Conservation (phyloP, 345 rosid genomes). For the Hibiscus mutabilis region DNA sequence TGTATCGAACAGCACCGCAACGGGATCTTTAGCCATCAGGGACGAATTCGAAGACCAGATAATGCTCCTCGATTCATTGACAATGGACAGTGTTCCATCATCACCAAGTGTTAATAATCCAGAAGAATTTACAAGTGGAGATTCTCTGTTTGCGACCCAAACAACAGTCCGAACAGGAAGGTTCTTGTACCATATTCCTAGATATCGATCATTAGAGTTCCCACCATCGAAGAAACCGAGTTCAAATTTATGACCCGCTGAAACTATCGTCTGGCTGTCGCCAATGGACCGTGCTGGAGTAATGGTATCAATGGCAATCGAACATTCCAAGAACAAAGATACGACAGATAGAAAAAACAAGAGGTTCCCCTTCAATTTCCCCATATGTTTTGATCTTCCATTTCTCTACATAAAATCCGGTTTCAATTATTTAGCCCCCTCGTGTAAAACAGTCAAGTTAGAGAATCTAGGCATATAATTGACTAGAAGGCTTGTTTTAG, state of each 20-base stretch:
- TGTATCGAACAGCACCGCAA: conserved; percentile 6
- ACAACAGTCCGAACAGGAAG: conserved; percentile 21
- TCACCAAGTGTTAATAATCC: conserved; percentile 20
- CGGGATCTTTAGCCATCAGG: neutral
- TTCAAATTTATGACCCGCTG: conserved; percentile 26
- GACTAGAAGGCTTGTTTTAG: too few species aligned
- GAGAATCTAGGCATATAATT: too few species aligned
- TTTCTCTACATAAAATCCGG: too few species aligned
- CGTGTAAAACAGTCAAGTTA: too few species aligned
- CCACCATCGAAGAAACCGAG: conserved; percentile 30
- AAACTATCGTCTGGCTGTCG: conserved; percentile 21
- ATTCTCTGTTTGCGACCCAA: conserved; percentile 41
- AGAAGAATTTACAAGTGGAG: neutral
- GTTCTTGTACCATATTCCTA: conserved; percentile 42
- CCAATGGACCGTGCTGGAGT: too few species aligned
- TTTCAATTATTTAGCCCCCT: too few species aligned
- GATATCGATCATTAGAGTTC: conserved; percentile 14
- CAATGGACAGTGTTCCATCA: conserved; percentile 17
- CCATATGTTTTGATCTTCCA: too few species aligned
- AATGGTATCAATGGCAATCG: too few species aligned
- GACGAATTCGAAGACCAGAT: conserved; percentile 9
- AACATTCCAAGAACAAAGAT: too few species aligned
- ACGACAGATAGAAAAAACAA: too few species aligned
- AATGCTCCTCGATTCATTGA: neutral
- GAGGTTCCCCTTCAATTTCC: too few species aligned